Base-by-base conservation (phyloP, 371 early-diverging fungal genomes). In the Encephalitozoon intestinalis region DNA sequence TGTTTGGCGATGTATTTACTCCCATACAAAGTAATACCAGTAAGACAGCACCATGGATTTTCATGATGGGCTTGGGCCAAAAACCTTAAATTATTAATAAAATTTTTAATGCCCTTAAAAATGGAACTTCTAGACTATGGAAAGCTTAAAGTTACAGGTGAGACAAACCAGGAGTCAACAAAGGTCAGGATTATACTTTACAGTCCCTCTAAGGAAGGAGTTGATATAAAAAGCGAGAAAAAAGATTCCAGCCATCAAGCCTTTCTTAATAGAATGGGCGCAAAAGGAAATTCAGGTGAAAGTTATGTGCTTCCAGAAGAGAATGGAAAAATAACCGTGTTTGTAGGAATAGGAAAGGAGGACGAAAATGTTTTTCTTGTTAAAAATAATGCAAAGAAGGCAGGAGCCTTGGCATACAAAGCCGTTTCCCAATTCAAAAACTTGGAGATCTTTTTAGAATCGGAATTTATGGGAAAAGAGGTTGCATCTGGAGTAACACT, bases 401-500 rank as follows among this genome's bases (percentile, higher is more conserved):
- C 34, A 6, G 73, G 73, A 2, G 73, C 73, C 9, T 23, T 9
- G 30, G 39, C n/a, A 28, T 65, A 44, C 44, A 64, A 64, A 34
- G 30, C 25, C 26, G 28, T 73, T 2, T 21, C 43, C 0, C 39
- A 73, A 11, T 37, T 73, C 8, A 53, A 63, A 1, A 51, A 64
- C 28, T 9, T 66, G 8, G 65, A 66, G 28, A 28, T 73, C 8
- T 34, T 23, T 4, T 1, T 73, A 12, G 18, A 18, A 0, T 37
- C 31, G 12, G 58, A 30, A 2, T 51, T 39, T 2, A 39, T 50
- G 37, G 43, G 7, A 30, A 58, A 39, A 34, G 75, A 70, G 44
- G 31, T 53, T 63, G 58, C 72, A n/a, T 68, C 28, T 43, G 73
- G 75, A 37, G 49, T 75, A 34, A 70, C 75, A 26, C 65, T 80